Evolutionary conservation across 2,329 filamentous ascomycete genomes (phyloP), one percentile per base, ranked within the genome.

Genomic region (Xylaria digitata): DNA sequence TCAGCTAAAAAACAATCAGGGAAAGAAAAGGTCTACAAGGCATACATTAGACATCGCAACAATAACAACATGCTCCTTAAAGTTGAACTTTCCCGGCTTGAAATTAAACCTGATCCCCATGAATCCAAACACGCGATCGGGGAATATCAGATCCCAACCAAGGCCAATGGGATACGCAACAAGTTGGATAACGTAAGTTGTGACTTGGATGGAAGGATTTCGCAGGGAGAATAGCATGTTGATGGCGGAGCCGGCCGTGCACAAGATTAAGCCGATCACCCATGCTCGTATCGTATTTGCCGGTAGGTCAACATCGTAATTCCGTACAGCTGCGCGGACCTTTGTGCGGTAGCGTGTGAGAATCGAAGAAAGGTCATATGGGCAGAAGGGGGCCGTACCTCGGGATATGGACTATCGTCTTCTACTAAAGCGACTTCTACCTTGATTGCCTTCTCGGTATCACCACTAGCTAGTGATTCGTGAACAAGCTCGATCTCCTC

Each of bases 1-100:
- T 67, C 30, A 67, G 61, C 61, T 43, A 40, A 1, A 34, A n/a
- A 40, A 37, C 4, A 11, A 37, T 6, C 13, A 37, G 40, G 43
- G 8, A 2, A 11, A 34, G 30, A n/a, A 21, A 21, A 37, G 46
- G 17, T 11, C 3, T 4, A n/a, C 26, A 19, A 9, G 23, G 77
- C 85, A 79, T 72, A 88, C 87, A 75, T 88, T 89, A 1, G 87
- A 88, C 87, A 90, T 89, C 75, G 87, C 85, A 26, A 88, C 86
- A 23, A 81, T 79, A 23, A 81, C 68, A 55, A 78, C 74, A 68
- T 82, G 80, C 65, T 82, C 81, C 61, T 81, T 75, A 48, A 75
- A 73, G 64, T 75, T 75, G 50, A 82, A 82, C 8, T 76, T 79
- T 17, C 79, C 78, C 0, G 80, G 72, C n/a, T 81, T 82, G 55